Evolutionary conservation across 2,329 filamentous ascomycete species (phyloP), one percentile per base, ranked within the genome.

Genomic region (Fusarium camptoceras): DNA sequence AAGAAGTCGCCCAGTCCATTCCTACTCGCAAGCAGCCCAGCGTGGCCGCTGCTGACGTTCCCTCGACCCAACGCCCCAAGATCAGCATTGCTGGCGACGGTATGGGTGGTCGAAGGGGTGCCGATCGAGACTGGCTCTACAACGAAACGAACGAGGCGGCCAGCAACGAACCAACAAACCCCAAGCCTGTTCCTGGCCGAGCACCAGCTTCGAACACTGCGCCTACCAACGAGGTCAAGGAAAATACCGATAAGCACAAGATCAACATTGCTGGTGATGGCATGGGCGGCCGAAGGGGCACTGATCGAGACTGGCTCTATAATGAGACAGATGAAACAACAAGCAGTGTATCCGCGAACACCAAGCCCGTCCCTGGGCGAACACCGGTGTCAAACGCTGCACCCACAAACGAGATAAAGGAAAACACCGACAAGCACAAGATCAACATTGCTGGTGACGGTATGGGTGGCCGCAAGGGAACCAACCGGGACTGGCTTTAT

Each of bases 391-490:
- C 60, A 7, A 58, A 55, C 22, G 43, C 59, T 16, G 43, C 34
- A 16, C 46, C 62, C 10, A 30, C 44, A 2, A 54, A 39, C 39
- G 62, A 62, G 37, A 59, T 59, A 51, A 57, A 54, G 54, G 67
- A 71, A 25, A 62, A 57, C 24, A 66, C 62, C 22, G 63, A 61
- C 9, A 66, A 56, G 39, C 64, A 66, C 22, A 68, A 64, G 63
- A 82, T 83, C 41, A 81, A 79, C 50, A 86, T 86, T 62, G 84
- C 81, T 2, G 88, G 88, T 27, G 86, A 90, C 70, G 90, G 90
- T 55, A 91, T 91, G 89, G 89, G 89, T 44, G 87, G 87, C 54
- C 83, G 83, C 71, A 87, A 85, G 77, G 86, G 84, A 47, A 81
- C 83, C 50, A 80, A 84, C 55, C 81, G 86, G 59, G 79, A 83